Percentiles rank a stretch among this genome's conserved stretches.
Conservation (phyloP, 2,329 filamentous ascomycete species). For the Arachnomyces sp. region DNA sequence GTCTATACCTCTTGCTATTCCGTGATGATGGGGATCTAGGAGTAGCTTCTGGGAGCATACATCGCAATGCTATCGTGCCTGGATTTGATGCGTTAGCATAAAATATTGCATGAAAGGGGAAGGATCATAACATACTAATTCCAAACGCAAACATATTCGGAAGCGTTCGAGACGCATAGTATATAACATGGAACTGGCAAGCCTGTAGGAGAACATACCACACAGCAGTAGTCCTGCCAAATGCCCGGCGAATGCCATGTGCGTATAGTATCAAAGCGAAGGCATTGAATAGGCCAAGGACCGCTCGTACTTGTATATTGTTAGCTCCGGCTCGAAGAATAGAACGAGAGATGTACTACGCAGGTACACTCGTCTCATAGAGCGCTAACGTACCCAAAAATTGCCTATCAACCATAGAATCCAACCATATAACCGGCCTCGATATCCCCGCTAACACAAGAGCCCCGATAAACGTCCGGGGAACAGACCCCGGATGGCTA, state of each 20-base stretch:
- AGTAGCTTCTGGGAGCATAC: constrained; percentile 39
- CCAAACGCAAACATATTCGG: constrained; percentile 96
- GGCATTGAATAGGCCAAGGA: constrained; percentile 71
- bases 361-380: neutral
- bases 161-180: constrained; percentile 82
- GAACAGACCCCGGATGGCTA: constrained; percentile 81
- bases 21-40: constrained; percentile 8
- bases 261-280: constrained; percentile 59
- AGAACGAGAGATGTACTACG: neutral
- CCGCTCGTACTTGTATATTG: constrained; percentile 52
- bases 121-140: constrained; percentile 53
- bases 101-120: neutral
- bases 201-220: constrained; percentile 76
- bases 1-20: constrained; percentile 44
- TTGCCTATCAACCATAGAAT: constrained; percentile 51
- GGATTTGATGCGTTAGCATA: constrained; percentile 8
- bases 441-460: constrained; percentile 65
- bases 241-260: constrained; percentile 54
- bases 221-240: constrained; percentile 58
- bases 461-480: constrained; percentile 80
- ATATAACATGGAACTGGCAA: constrained; percentile 85
- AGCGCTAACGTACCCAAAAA: constrained; percentile 40
- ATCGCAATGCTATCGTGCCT: constrained; percentile 37
- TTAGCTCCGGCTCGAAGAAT: neutral
- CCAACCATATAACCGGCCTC: constrained; percentile 54